These are phyloP conservation scores for Rostrohypoxylon terebratum DNA, from an alignment of 495 filamentous ascomycete species.

Conservation along the genomic window DNA sequence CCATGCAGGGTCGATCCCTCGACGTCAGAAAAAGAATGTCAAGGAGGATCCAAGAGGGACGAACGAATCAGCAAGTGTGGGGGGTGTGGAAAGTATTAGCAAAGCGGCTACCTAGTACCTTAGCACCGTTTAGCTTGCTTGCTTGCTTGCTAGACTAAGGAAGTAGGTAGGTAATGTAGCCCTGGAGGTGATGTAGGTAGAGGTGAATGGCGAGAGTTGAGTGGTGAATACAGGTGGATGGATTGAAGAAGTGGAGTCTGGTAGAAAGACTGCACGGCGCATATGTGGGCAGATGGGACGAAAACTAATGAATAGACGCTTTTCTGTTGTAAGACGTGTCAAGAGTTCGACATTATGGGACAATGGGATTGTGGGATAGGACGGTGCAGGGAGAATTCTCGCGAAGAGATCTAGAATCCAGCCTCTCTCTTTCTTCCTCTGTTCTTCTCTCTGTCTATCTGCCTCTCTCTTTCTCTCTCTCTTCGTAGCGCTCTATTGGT, in stretches of 20 bases:
- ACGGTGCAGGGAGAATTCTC: conserved; percentile 38
- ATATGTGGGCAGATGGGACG: conserved; percentile 45
- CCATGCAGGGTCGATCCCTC: conserved; percentile 52
- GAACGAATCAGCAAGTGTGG: conserved; percentile 47
- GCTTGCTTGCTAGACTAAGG: conserved; percentile 40
- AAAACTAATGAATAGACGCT: conserved; percentile 45
- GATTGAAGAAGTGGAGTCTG: conserved; percentile 45
- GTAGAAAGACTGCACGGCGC: conserved; percentile 36
- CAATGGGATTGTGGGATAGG: conserved; percentile 26
- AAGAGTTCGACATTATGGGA: conserved; percentile 37
- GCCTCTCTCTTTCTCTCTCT: background rate
- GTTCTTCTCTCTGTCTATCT: too few relatives aligned
- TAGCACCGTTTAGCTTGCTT: conserved; percentile 33
- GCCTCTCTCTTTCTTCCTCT: conserved; percentile 19
- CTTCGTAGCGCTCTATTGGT: conserved; percentile 12
- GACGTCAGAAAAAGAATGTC: conserved; percentile 46
- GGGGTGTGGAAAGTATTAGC: conserved; percentile 46
- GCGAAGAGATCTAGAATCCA: conserved; percentile 47
- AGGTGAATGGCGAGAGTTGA: conserved; percentile 25
- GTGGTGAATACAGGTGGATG: conserved; percentile 36
- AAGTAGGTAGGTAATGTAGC: too few relatives aligned
- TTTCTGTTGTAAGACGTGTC: conserved; percentile 48
- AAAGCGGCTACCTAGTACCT: conserved; percentile 46
- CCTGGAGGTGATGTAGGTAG: background rate
- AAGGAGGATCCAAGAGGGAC: conserved; percentile 48